phyloP scores from a whole-genome alignment of 1,139 yeast genomes.

The Protomyces arabidopsidicola region DNA sequence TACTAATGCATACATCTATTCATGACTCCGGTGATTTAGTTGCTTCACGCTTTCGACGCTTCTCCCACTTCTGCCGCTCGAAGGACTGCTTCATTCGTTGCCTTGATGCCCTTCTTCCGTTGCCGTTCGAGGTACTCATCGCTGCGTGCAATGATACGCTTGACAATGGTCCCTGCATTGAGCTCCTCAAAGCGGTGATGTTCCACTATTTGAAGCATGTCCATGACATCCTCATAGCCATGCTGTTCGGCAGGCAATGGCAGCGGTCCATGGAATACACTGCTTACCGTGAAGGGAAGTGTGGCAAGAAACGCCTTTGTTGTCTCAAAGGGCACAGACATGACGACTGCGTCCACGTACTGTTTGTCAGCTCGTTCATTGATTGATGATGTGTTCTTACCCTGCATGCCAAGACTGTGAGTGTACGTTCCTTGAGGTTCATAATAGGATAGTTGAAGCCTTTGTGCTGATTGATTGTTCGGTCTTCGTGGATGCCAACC shows the following conservation, averaged over 20 bases:
- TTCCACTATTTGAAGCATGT: conserved; percentile 47
- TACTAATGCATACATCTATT: not conserved
- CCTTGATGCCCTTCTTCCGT: conserved; percentile 70
- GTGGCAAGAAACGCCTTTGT: conserved; percentile 42
- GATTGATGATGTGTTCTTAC: not conserved
- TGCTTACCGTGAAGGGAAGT: conserved; percentile 41
- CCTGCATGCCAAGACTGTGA: conserved; percentile 82
- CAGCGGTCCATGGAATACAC: conserved; percentile 64
- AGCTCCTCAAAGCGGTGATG: conserved; percentile 56
- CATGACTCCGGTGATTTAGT: not conserved
- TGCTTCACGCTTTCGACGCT: not conserved
- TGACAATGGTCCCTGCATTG: conserved; percentile 61
- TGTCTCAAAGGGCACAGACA: conserved; percentile 63
- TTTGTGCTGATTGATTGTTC: conserved; percentile 50
- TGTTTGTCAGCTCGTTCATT: not conserved
- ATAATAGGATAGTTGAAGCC: conserved; percentile 76
- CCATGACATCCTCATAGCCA: conserved; percentile 46
- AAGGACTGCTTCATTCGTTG: conserved; percentile 43
- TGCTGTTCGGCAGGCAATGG: conserved; percentile 36
- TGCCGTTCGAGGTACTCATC: conserved; percentile 74
- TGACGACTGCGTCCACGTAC: conserved; percentile 42
- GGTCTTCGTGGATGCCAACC: conserved; percentile 69
- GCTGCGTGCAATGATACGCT: conserved; percentile 61
- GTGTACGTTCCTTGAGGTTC: conserved; percentile 77
- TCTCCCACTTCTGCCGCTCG: conserved; percentile 30